Percentiles rank a stretch among this genome's conserved stretches.
These are phyloP conservation scores for Cokeromyces recurvatus DNA, from an alignment of 371 early-diverging fungal genomes.

Conservation along the genomic window DNA sequence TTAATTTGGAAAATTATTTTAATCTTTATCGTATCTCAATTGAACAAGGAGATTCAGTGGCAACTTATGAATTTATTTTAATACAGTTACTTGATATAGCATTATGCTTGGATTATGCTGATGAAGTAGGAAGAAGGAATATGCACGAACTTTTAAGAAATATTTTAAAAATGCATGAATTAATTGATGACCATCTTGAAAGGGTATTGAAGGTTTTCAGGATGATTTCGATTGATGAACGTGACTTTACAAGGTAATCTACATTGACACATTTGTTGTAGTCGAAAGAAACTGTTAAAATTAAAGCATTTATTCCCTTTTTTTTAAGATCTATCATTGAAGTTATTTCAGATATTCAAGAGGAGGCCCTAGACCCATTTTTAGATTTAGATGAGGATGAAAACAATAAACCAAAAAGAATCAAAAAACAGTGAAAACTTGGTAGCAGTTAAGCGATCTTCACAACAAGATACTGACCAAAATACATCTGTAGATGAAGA, in stretches of 20 bases:
- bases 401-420: too few species aligned
- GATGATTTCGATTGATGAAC: conserved; percentile 71
- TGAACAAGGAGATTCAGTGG: neutral
- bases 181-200: conserved; percentile 67
- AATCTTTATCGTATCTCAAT: conserved; percentile 35
- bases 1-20: conserved; percentile 63
- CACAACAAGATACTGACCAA: neutral
- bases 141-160: conserved; percentile 77
- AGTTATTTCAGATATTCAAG: conserved; percentile 57
- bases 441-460: too few species aligned
- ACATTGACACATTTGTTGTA: neutral
- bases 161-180: conserved; percentile 64
- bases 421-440: too few species aligned
- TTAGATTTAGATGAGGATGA: too few species aligned
- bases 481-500: neutral
- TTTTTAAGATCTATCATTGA: conserved; percentile 62
- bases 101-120: conserved; percentile 75
- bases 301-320: neutral
- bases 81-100: conserved; percentile 74
- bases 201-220: conserved; percentile 69
- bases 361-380: neutral
- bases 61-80: conserved; percentile 65
- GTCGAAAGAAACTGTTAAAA: too few species aligned
- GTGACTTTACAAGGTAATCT: conserved; percentile 75
- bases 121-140: conserved; percentile 81